These are phyloP conservation scores for Cucurbita maxima DNA, from an alignment of 306 rosid species.

Conservation along the genomic window DNA sequence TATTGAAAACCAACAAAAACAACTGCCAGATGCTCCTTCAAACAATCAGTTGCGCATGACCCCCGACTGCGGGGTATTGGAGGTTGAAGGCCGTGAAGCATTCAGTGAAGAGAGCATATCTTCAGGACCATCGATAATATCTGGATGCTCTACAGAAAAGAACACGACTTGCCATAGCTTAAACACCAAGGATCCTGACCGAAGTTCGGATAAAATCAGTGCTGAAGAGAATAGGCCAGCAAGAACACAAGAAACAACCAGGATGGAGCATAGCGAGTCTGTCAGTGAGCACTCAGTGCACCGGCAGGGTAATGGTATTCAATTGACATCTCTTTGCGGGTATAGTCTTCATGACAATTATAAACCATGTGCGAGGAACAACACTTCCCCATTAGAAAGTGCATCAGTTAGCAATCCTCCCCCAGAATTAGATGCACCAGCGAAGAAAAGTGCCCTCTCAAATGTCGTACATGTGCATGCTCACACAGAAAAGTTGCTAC, in stretches of 20 bases:
- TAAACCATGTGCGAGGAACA: conserved; percentile 19
- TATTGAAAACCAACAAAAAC: conserved; percentile 22
- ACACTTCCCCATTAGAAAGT: conserved; percentile 21
- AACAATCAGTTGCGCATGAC: conserved; percentile 14
- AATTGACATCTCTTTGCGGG: conserved; percentile 12
- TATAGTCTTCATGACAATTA: conserved; percentile 11
- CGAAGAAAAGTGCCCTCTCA: conserved; percentile 13
- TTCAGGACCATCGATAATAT: conserved; percentile 30
- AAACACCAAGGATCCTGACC: conserved; percentile 17
- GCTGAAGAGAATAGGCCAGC: conserved; percentile 16
- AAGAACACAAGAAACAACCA: conserved; percentile 21
- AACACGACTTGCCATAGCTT: conserved; percentile 19
- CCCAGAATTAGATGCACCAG: conserved; percentile 14
- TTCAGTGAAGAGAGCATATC: conserved; percentile 35
- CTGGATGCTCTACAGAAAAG: conserved; percentile 16
- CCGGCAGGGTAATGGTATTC: conserved; percentile 16
- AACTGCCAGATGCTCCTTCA: conserved; percentile 24
- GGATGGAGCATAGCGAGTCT: conserved; percentile 20
- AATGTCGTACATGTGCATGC: conserved; percentile 15
- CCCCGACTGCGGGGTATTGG: conserved; percentile 19
- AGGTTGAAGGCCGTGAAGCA: conserved; percentile 24
- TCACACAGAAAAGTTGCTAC: conserved; percentile 17
- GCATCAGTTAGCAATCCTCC: conserved; percentile 14
- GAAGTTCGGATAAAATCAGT: conserved; percentile 13
- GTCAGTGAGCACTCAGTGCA: conserved; percentile 19